Evolutionary conservation across 1,139 yeast genomes (phyloP), one percentile per base, ranked within the genome.

Genomic region (Chernovozyma aurita): DNA sequence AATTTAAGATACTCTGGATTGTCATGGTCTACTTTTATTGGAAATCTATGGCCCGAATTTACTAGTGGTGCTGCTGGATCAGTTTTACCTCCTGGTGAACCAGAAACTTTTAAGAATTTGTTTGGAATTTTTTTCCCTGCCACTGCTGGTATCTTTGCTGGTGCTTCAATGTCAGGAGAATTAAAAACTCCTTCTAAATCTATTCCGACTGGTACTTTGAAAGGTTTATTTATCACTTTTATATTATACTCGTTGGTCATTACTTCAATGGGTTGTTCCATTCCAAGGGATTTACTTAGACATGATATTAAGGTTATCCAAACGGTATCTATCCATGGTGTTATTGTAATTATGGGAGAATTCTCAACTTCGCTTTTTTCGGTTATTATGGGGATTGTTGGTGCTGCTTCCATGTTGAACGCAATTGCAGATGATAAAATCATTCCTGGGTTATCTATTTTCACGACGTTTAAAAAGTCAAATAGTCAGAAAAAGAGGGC

Each of bases 131-230:
- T 92, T 57, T 92, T 92, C 65, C 97, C 98, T 12, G 96, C 98
- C 1, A 90, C 97, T 0, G 95, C 97, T 2, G 98, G 98, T 41
- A 90, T 92, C 30, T 84, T 90, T 57, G 97, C 98, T 1, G 98
- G 98, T n/a, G 97, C 97, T 1, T 85, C 95, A 13, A 92, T 92
- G 97, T 87, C 96, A 32, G 97, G 98, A n/a, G 96, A 88, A 48
- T 68, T 92, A 42, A 66, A 76, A 41, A 79, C 73, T 40, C 98
- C 98, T 0, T 85, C 96, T 0, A 79, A 75, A 47, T 80, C 95
- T 1, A 92, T 92, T 37, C 97, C 98, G 0, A 70, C 73, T 42
- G 98, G 98, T 7, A 92, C 98, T 0, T 59, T 92, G 20, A 75
- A 80, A 65, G 97, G 97, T 0, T 63, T 92, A 6, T 45, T 79